Evolutionary conservation across 2,329 filamentous ascomycete species (phyloP), one percentile per base, ranked within the genome.

Genomic region (Pochonia chlamydosporia): DNA sequence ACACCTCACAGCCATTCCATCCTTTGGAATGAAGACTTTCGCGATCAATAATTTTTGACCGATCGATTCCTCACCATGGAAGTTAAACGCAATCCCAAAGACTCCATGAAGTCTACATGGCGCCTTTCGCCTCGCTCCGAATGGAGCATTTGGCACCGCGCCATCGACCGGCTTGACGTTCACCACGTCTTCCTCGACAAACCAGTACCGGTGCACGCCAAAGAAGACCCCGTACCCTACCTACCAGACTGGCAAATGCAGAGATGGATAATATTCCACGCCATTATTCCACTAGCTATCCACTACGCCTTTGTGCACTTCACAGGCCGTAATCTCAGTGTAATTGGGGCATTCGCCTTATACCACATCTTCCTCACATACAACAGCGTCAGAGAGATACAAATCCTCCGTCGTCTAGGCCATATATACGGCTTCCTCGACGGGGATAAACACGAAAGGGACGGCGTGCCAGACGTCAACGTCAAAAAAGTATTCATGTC

Each of bases 391-490:
- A 60, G 59, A 25, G 55, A 66, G 36, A 44, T 68, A 2, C 56
- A 59, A 26, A 49, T 59, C 11, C 54, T 68, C 18, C 58, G 64
- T 5, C 46, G 52, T 6, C 48, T 64, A 7, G 63, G 63, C 20
- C 61, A 66, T 30, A 47, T 48, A n/a, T 54, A 56, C 33, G 65
- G 65, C 5, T 57, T 56, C 40, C 48, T 58, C 3, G 56, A 58
- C 33, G 56, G 56, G n/a, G 54, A 58, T 28, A 21, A 62, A 52
- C 64, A 68, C 47, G 56, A 54, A 6, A 59, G 65, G 26, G 64
- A 68, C 44, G 57, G 58, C 18, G 59, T 68, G 0, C 65, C 65
- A 0, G 64, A 68, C 43, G 52, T 56, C 9, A 54, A 49, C 14
- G 57, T 60, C 30, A 25, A 36, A 40, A 60, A 57, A 36, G 54